These are phyloP conservation scores for Casuarina equisetifolia DNA, from an alignment of 306 rosid genomes.

Conservation along the genomic window DNA sequence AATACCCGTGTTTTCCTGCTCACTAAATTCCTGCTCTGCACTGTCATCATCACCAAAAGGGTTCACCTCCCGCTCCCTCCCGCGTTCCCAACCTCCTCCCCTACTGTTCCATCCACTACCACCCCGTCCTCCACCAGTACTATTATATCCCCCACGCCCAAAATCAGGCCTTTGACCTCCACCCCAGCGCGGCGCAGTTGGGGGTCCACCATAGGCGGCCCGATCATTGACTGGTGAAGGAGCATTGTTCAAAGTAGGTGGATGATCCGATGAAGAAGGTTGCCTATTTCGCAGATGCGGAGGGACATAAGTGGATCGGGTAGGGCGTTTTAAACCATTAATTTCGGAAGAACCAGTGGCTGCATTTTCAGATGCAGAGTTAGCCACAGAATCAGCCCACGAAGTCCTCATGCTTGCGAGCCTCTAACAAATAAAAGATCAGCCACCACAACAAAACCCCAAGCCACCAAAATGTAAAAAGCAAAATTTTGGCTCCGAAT, in stretches of 20 bases:
- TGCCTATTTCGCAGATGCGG: conserved; percentile 76
- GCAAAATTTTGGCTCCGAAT: conserved; percentile 17
- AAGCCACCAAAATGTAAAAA: conserved; percentile 31
- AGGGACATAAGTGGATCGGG: conserved; percentile 60
- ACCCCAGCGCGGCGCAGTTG: conserved; percentile 41
- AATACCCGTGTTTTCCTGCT: conserved; percentile 60
- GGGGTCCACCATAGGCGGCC: conserved; percentile 37
- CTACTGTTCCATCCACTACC: conserved; percentile 56
- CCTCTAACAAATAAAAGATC: conserved; percentile 11
- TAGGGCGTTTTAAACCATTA: conserved; percentile 35
- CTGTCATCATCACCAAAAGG: conserved; percentile 59
- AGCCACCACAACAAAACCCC: conserved; percentile 16
- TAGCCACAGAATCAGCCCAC: conserved; percentile 72
- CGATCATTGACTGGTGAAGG: conserved; percentile 32
- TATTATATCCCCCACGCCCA: conserved; percentile 41
- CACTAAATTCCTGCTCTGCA: conserved; percentile 31
- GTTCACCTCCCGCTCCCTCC: conserved; percentile 64
- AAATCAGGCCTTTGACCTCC: conserved; percentile 43
- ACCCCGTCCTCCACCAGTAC: conserved; percentile 28
- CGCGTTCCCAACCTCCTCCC: conserved; percentile 57
- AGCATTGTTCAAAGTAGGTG: conserved; percentile 28
- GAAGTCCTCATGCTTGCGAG: conserved; percentile 55
- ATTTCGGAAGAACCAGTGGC: conserved; percentile 35
- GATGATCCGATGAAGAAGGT: conserved; percentile 42
- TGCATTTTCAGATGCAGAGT: conserved; percentile 40